A percentile compares a stretch with the other conserved stretches of the same genome.
Evolutionary conservation across 805 yeast genomes (phyloP).

Genomic region (Starmerella etchellsii): DNA sequence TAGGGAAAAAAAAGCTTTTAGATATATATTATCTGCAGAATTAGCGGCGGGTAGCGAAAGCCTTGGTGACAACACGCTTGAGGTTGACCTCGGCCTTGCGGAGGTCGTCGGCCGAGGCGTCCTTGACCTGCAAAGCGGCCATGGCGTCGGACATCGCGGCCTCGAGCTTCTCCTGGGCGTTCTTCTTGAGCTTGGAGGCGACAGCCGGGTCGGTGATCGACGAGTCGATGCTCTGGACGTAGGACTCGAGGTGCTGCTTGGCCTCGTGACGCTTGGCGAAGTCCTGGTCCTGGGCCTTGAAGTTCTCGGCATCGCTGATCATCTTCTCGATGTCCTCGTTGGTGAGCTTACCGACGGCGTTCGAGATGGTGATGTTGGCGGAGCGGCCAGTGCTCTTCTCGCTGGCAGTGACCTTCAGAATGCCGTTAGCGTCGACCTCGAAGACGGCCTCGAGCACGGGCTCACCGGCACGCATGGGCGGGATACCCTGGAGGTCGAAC

Average conservation of each 20-base stretch:
- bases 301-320: slow-evolving; percentile 97
- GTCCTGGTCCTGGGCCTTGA: slow-evolving; percentile 97
- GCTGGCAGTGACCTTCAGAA: slow-evolving; percentile 95
- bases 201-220: slow-evolving; percentile 97
- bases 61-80: slow-evolving; percentile 99
- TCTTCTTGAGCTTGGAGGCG: slow-evolving; percentile 94
- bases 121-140: slow-evolving; percentile 95
- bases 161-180: slow-evolving; percentile 95
- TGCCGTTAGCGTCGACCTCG: slow-evolving; percentile 99
- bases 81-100: slow-evolving; percentile 99
- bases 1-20: too few species aligned
- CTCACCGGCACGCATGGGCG: slow-evolving; percentile 98
- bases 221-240: slow-evolving; percentile 90
- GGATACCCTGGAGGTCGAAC: slow-evolving; percentile 95
- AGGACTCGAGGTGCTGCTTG: slow-evolving; percentile 97
- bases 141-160: slow-evolving; percentile 95
- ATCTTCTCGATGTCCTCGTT: slow-evolving; percentile 95
- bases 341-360: slow-evolving; percentile 97
- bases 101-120: slow-evolving; percentile 89
- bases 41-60: slow-evolving; percentile 78
- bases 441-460: slow-evolving; percentile 98
- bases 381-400: slow-evolving; percentile 98
- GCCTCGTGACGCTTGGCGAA: slow-evolving; percentile 99
- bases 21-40: neutral
- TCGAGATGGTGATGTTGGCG: slow-evolving; percentile 95